phyloP scores from a whole-genome alignment of 1,139 yeast species.

The Kodamaea sp. region DNA sequence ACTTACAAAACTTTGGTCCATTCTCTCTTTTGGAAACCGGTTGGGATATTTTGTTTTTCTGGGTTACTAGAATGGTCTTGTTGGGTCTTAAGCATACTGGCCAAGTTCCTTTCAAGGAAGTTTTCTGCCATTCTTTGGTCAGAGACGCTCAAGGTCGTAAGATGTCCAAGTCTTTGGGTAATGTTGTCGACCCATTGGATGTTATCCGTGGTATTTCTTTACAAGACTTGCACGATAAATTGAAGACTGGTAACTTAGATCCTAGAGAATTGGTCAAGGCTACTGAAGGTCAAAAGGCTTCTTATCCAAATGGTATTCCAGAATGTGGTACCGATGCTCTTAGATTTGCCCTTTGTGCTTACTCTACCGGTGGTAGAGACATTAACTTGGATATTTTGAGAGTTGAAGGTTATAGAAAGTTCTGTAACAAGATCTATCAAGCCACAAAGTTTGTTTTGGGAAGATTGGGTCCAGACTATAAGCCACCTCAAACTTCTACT shows the following conservation, averaged over 20 bases:
- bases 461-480: conserved; percentile 85
- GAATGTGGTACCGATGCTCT: conserved; percentile 99
- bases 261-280: conserved; percentile 88
- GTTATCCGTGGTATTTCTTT: conserved; percentile 86
- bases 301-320: conserved; percentile 96
- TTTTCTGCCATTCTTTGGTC: conserved; percentile 95
- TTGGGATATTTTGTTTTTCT: conserved; percentile 98
- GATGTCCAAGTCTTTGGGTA: conserved; percentile 97
- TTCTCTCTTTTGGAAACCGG: conserved; percentile 96
- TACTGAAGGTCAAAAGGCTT: conserved; percentile 77
- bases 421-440: conserved; percentile 98
- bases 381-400: conserved; percentile 93
- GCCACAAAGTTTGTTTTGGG: conserved; percentile 96
- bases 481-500: conserved; percentile 59
- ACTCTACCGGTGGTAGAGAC: conserved; percentile 98
- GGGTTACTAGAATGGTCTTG: conserved; percentile 97
- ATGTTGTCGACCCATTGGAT: conserved; percentile 92
- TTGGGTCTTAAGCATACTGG: conserved; percentile 90
- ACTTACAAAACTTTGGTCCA: conserved; percentile 78
- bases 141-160: conserved; percentile 99
- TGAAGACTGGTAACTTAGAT: conserved; percentile 79
- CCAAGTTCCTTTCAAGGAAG: conserved; percentile 88
- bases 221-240: conserved; percentile 74
- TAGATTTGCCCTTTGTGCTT: conserved; percentile 97
- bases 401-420: conserved; percentile 98